Conservation (phyloP, 768 basidiomycete species). For the Trametes cubensis region DNA sequence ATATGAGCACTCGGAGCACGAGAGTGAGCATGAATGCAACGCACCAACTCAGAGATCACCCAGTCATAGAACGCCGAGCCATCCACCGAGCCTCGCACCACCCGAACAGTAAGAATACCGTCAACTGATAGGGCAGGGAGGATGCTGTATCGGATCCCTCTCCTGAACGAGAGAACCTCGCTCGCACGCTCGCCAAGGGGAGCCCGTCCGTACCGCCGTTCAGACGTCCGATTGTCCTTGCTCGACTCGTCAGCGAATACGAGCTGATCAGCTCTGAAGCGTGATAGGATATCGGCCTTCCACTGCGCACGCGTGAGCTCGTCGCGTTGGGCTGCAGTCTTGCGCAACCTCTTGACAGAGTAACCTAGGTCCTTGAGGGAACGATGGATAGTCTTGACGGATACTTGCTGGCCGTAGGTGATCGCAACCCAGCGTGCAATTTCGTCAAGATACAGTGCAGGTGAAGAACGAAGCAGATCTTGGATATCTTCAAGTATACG, state of each 20-base stretch:
- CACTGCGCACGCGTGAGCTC: background rate
- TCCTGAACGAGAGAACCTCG: no score
- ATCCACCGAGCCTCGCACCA: conserved; percentile 36
- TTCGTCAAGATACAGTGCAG: background rate
- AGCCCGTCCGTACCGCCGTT: conserved; percentile 32
- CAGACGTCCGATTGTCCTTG: conserved; percentile 36
- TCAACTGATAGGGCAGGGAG: conserved; percentile 33
- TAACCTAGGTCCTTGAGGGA: conserved; percentile 16
- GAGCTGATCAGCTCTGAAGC: conserved; percentile 26
- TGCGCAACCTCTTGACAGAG: conserved; percentile 30
- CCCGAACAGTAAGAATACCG: conserved; percentile 31
- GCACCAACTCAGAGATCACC: no score
- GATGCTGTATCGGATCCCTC: conserved; percentile 32
- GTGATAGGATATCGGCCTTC: conserved; percentile 21
- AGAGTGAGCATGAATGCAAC: no score
- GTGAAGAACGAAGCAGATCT: background rate
- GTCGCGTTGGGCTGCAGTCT: conserved; percentile 26
- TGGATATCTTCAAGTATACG: no score
- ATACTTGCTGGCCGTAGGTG: no score
- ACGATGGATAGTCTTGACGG: no score
- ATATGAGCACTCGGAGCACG: no score
- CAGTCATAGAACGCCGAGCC: conserved; percentile 36
- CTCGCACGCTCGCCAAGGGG: conserved; percentile 26
- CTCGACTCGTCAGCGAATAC: conserved; percentile 36
- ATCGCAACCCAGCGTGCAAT: conserved; percentile 2